Percentiles rank a stretch among this genome's conserved stretches.
Evolutionary conservation across 768 basidiomycete species (phyloP).

Genomic region (Podaxis mareebaensis): DNA sequence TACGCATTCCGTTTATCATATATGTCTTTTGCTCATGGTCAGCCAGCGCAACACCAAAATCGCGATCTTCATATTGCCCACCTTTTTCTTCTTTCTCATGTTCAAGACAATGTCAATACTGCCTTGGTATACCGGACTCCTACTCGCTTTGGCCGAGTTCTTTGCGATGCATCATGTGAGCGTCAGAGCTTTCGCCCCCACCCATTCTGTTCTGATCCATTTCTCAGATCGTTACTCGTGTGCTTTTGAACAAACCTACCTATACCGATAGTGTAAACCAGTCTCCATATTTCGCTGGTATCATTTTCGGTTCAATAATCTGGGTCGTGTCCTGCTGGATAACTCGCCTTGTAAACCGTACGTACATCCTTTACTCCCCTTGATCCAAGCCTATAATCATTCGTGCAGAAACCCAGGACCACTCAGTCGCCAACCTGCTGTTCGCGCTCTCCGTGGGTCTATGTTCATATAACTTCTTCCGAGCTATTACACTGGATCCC

Average conservation of each 20-base stretch:
- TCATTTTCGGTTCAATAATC: conserved; percentile 81
- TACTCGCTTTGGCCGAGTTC: conserved; percentile 83
- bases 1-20: conserved; percentile 25
- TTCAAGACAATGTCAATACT: conserved; percentile 82
- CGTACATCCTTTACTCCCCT: conserved; percentile 23
- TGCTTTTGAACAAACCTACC: conserved; percentile 77
- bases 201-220: conserved; percentile 17
- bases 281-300: conserved; percentile 92
- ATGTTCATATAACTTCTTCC: conserved; percentile 90
- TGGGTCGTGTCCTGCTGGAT: conserved; percentile 89
- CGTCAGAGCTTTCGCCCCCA: conserved; percentile 15
- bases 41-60: conserved; percentile 77
- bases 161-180: conserved; percentile 93
- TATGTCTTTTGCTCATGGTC: conserved; percentile 2
- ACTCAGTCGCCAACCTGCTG: conserved; percentile 72
- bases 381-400: background rate
- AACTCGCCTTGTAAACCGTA: conserved; percentile 73
- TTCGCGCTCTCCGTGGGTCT: conserved; percentile 71
- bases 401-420: conserved; percentile 68
- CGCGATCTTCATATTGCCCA: conserved; percentile 77
- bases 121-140: conserved; percentile 87
- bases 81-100: conserved; percentile 77
- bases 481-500: conserved; percentile 84
- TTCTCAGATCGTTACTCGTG: conserved; percentile 75
- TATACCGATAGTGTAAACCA: conserved; percentile 83